Percentiles rank a stretch among this genome's conserved stretches.
phyloP scores from a whole-genome alignment of 2,329 filamentous ascomycete genomes.

The Immersiporthe knoxdaviesiana region DNA sequence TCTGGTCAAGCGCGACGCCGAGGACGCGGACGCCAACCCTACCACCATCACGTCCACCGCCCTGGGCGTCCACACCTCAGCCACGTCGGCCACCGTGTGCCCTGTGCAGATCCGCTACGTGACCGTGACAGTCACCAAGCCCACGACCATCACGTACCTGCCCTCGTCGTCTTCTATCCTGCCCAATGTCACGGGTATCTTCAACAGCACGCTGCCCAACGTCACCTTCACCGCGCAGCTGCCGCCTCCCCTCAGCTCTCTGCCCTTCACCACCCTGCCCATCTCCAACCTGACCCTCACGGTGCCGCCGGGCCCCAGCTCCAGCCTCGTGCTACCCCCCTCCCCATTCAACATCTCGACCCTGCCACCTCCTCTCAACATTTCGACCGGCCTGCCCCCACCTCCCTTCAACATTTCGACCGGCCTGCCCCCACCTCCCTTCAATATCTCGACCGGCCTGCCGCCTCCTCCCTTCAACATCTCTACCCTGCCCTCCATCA shows the following conservation, averaged over 20 bases:
- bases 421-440: not conserved
- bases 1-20: not conserved
- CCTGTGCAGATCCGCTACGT: conserved; percentile 13
- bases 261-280: not conserved
- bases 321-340: not conserved
- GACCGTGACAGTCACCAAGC: conserved; percentile 15
- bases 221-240: not conserved
- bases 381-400: too few relatives aligned
- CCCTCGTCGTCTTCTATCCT: not conserved
- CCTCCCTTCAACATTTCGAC: not conserved
- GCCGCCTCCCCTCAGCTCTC: not conserved
- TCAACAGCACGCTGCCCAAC: conserved; percentile 5
- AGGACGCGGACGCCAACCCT: conserved; percentile 1
- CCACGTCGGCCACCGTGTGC: conserved; percentile 6
- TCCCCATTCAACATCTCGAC: not conserved
- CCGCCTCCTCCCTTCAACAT: not conserved
- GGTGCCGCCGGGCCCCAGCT: not conserved
- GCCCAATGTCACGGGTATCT: conserved; percentile 1
- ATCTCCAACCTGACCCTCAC: not conserved
- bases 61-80: not conserved
- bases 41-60: conserved; percentile 12
- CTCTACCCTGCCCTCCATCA: too few relatives aligned
- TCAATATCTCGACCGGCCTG: conserved; percentile 6
- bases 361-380: not conserved
- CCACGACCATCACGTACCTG: conserved; percentile 6